Base-by-base conservation (phyloP, 164 flowering plant genomes). In the Euptelea pleiosperma region DNA sequence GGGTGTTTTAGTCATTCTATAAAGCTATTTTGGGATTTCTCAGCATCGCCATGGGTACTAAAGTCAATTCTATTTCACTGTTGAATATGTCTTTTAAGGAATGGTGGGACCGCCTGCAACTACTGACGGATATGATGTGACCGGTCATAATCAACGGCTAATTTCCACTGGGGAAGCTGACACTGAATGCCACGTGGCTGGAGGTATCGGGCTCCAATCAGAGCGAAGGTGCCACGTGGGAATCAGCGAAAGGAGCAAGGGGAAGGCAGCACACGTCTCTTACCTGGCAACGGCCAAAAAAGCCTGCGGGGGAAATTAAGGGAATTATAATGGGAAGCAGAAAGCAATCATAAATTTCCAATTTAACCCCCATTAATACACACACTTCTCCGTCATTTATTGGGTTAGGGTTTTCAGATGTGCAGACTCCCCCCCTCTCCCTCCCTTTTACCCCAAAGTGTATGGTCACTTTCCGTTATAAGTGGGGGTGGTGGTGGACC, bases 201-300 rank as follows among this genome's bases (percentile, higher is more conserved):
- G 36, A n/a, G 25, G 7, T 26, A 12, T 11, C 16, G 30, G 31
- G 63, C 35, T 55, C 77, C 75, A 75, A 75, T 75, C 63, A 73
- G 58, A 69, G 11, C n/a, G 22, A 25, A 14, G 52, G 12, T 56
- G 65, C 69, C 82, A 79, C 75, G 82, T 79, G 82, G 69, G 72
- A 35, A 2, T 0, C 57, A 30, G 5, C 8, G 50, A 60, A 28
- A 63, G 55, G 72, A 63, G 63, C 73, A 67, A 60, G 11, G 41
- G 14, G 56, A 30, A 46, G 64, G 77, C 60, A 40, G 59, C 63
- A n/a, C 58, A 24, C 36, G 42, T 26, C 57, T 2, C 36, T n/a
- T 16, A 12, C 15, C 52, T 25, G 12, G 59, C 58, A 51, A 35
- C 29, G 65, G 57, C 56, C 57, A 36, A 22, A 51, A 62, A 69